Percentiles rank a stretch among this genome's conserved stretches.
These are phyloP conservation scores for Magnusiomyces suaveolens DNA, from an alignment of 1,139 yeast species.

Conservation along the genomic window DNA sequence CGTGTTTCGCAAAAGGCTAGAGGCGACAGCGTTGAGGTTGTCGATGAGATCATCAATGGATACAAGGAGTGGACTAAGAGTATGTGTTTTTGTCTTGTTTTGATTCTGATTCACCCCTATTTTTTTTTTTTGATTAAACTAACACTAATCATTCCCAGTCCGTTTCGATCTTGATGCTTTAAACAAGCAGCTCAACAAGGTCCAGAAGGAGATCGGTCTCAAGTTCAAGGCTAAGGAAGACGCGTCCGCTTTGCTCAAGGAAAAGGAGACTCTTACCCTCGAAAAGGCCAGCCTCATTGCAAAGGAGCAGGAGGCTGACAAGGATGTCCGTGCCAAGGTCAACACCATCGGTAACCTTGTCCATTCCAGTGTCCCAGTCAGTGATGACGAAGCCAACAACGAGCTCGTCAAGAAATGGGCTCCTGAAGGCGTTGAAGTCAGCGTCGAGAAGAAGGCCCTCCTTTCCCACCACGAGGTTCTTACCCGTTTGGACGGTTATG, in stretches of 20 bases:
- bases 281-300: conserved; percentile 59
- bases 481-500: conserved; percentile 91
- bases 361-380: conserved; percentile 80
- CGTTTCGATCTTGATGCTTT: conserved; percentile 86
- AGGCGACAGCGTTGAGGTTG: conserved; percentile 88
- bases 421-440: conserved; percentile 54
- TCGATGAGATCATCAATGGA: conserved; percentile 85
- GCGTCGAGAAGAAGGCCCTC: conserved; percentile 54
- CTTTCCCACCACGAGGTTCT: conserved; percentile 94
- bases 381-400: conserved; percentile 84
- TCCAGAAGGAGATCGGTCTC: conserved; percentile 86
- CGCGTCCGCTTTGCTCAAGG: conserved; percentile 68
- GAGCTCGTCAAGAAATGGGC: conserved; percentile 81
- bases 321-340: conserved; percentile 64
- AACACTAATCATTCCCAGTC: too few species aligned
- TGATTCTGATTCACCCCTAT: neutral
- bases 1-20: conserved; percentile 86
- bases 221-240: conserved; percentile 94
- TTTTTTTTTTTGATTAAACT: neutral
- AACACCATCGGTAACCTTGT: conserved; percentile 88
- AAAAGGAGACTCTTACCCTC: conserved; percentile 64
- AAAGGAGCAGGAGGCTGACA: conserved; percentile 72
- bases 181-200: conserved; percentile 75
- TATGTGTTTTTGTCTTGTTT: conserved; percentile 12
- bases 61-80: conserved; percentile 86